Percentiles rank a stretch among this genome's conserved stretches.
Conservation (phyloP, 345 rosid species). For the Brassica nigra region DNA sequence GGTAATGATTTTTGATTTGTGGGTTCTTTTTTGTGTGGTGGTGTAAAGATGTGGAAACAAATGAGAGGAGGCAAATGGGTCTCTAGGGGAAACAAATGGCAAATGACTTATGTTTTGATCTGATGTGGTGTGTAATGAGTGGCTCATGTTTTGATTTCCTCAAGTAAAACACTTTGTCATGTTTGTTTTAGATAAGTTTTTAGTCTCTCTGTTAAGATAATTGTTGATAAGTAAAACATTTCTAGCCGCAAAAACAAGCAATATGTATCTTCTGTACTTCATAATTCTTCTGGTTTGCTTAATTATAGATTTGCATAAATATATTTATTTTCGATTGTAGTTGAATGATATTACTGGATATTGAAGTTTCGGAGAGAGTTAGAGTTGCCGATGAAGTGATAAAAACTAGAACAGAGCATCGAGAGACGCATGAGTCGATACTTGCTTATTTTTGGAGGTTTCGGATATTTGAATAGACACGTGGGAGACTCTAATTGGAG, state of each 20-base stretch:
- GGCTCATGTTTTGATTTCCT: slow-evolving; percentile 38
- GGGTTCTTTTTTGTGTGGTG: slow-evolving; percentile 38
- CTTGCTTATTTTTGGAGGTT: slow-evolving; percentile 30
- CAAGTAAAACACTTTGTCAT: slow-evolving; percentile 7
- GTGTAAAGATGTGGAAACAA: slow-evolving; percentile 35
- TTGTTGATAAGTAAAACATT: slow-evolving; percentile 16
- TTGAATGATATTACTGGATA: slow-evolving; percentile 7
- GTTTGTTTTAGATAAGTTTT: slow-evolving; percentile 21
- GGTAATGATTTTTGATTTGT: slow-evolving; percentile 29
- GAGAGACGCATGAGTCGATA: slow-evolving; percentile 59
- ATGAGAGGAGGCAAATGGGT: slow-evolving; percentile 43
- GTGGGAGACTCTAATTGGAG: slow-evolving; percentile 48
- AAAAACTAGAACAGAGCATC: slow-evolving; percentile 50
- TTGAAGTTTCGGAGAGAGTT: slow-evolving; percentile 25
- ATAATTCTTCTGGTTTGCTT: slow-evolving; percentile 42
- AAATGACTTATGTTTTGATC: slow-evolving; percentile 26
- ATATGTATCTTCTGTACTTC: slow-evolving; percentile 17
- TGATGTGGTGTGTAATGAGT: slow-evolving; percentile 35
- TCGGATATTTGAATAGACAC: slow-evolving; percentile 59
- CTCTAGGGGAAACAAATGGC: slow-evolving; percentile 48
- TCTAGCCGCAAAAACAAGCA: slow-evolving; percentile 10
- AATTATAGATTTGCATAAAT: slow-evolving; percentile 23
- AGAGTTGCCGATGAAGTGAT: slow-evolving; percentile 57
- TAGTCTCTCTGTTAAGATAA: slow-evolving; percentile 1
- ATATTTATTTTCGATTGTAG: slow-evolving; percentile 10